Conservation (phyloP, 169 alveolate species). For the Cryptosporidium felis region DNA sequence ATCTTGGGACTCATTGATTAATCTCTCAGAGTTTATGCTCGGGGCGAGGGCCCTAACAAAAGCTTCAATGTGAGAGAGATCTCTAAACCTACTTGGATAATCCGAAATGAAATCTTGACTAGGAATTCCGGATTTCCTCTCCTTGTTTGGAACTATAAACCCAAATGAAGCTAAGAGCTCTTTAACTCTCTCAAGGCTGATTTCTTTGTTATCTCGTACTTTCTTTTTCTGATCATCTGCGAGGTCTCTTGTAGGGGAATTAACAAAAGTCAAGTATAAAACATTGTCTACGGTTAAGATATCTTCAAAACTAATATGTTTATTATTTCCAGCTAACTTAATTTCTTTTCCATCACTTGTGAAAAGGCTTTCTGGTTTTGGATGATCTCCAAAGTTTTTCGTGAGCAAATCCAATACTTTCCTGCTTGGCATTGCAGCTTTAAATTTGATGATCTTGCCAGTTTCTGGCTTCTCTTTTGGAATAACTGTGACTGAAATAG, state of each 20-base stretch:
- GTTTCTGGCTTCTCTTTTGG: slow-evolving; percentile 8
- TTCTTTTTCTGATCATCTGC: background rate
- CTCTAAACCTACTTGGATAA: background rate
- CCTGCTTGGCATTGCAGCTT: background rate
- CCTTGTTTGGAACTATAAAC: background rate
- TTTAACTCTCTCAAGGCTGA: background rate
- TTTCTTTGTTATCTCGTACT: background rate
- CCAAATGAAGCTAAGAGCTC: slow-evolving; percentile 28
- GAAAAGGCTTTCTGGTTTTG: slow-evolving; percentile 24
- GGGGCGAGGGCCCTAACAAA: background rate
- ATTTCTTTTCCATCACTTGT: slow-evolving; percentile 42
- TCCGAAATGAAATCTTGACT: background rate
- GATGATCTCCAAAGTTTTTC: background rate
- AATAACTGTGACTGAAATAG: background rate
- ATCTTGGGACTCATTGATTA: slow-evolving; percentile 3
- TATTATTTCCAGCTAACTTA: background rate
- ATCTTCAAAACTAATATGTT: background rate
- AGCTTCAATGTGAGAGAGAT: background rate
- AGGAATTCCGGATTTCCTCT: background rate
- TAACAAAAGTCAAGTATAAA: background rate
- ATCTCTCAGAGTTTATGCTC: slow-evolving; percentile 18
- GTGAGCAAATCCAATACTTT: background rate
- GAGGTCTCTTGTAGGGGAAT: background rate
- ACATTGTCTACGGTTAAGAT: background rate
- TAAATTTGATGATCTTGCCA: background rate